These are phyloP conservation scores for Calycina herbarum DNA, from an alignment of 2,329 filamentous ascomycete genomes.

Conservation along the genomic window DNA sequence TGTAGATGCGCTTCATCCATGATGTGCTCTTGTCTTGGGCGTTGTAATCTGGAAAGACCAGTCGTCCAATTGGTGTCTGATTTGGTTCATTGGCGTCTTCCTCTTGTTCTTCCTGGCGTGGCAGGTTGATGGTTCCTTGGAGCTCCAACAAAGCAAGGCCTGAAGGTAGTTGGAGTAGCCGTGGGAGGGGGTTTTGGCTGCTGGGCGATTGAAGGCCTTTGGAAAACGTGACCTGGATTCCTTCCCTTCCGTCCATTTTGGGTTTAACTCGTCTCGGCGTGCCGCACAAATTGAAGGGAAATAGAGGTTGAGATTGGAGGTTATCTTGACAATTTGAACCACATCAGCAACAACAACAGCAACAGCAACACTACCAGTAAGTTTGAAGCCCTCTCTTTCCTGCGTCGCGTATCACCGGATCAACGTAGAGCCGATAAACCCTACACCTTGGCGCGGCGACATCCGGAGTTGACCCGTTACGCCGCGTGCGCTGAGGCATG, in stretches of 20 bases:
- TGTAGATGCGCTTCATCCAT: slow-evolving; percentile 89
- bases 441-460: too few species aligned
- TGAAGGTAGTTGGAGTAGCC: slow-evolving; percentile 83
- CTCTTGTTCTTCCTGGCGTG: slow-evolving; percentile 43
- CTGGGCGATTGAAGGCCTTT: not conserved
- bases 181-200: slow-evolving; percentile 62
- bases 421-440: too few species aligned
- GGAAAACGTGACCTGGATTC: not conserved
- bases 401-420: too few species aligned
- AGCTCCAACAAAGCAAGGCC: slow-evolving; percentile 90
- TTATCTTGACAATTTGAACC: too few species aligned
- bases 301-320: too few species aligned
- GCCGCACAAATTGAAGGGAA: too few species aligned
- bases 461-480: too few species aligned
- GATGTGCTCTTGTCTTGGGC: slow-evolving; percentile 56
- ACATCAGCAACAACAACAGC: too few species aligned
- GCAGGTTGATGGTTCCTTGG: slow-evolving; percentile 85
- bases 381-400: too few species aligned
- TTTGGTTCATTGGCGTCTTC: slow-evolving; percentile 25
- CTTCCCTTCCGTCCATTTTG: slow-evolving; percentile 11
- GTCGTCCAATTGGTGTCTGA: slow-evolving; percentile 63
- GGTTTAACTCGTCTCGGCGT: not conserved
- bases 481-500: too few species aligned
- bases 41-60: slow-evolving; percentile 77
- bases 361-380: too few species aligned